A percentile compares a stretch with the other conserved stretches of the same genome.
phyloP scores from a whole-genome alignment of 768 basidiomycete species.

The Termitomyces sp. region DNA sequence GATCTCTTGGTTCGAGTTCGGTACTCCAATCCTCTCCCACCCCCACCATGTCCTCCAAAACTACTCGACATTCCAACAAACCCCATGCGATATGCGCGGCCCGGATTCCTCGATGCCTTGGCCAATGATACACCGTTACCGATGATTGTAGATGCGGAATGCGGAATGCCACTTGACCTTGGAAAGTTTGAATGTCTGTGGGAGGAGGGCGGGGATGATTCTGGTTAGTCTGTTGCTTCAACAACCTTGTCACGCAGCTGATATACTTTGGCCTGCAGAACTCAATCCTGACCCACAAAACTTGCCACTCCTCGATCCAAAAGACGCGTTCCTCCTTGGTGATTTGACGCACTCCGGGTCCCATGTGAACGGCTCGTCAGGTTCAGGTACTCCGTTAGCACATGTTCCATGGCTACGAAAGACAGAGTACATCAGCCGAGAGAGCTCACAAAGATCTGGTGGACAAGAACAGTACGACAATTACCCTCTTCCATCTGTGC shows the following conservation, averaged over 20 bases:
- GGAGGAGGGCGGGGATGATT: constrained; percentile 74
- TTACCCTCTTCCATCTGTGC: neutral
- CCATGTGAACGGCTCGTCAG: constrained; percentile 39
- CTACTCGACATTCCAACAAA: constrained; percentile 89
- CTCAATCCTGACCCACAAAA: constrained; percentile 67
- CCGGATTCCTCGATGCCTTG: constrained; percentile 79
- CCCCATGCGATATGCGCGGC: constrained; percentile 81
- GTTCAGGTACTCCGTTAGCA: constrained; percentile 44
- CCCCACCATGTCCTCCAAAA: constrained; percentile 97
- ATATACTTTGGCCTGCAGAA: constrained; percentile 11
- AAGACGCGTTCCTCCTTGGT: constrained; percentile 70
- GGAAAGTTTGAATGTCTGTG: constrained; percentile 80
- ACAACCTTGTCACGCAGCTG: neutral
- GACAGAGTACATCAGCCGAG: constrained; percentile 82
- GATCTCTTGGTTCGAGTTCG: constrained; percentile 92
- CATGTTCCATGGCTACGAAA: constrained; percentile 91
- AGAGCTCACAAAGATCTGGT: constrained; percentile 39
- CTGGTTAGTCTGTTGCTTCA: constrained; percentile 36
- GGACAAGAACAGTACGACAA: constrained; percentile 53
- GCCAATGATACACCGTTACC: constrained; percentile 82
- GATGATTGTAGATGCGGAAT: constrained; percentile 96
- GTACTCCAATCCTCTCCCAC: constrained; percentile 90
- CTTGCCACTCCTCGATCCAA: constrained; percentile 62
- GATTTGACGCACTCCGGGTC: constrained; percentile 50
- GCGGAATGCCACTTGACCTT: constrained; percentile 93